phyloP scores from a whole-genome alignment of 2,329 filamentous ascomycete genomes.

The Aspergillus texensis region DNA sequence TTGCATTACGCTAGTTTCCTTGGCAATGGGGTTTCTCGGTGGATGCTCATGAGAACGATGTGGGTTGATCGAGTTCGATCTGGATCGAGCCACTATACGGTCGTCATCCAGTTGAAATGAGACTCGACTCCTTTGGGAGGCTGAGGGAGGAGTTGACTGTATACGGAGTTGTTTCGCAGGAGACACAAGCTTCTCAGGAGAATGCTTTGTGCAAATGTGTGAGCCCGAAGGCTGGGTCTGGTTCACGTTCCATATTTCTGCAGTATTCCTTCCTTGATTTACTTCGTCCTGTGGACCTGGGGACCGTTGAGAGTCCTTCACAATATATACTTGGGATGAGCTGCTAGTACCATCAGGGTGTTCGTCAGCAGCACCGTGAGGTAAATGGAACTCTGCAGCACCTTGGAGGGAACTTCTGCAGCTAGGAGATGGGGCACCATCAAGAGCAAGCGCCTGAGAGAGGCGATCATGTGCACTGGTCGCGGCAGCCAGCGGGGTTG shows the following conservation, averaged over 20 bases:
- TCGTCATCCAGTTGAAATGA: constrained; percentile 9
- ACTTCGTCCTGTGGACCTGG: constrained; percentile 21
- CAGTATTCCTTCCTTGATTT: neutral
- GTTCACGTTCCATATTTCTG: constrained; percentile 9
- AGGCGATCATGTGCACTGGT: constrained; percentile 41
- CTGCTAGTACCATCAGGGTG: constrained; percentile 14
- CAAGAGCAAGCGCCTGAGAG: constrained; percentile 39
- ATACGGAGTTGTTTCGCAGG: constrained; percentile 19
- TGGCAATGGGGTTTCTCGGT: constrained; percentile 10
- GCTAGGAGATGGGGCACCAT: constrained; percentile 22
- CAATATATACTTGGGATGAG: constrained; percentile 37
- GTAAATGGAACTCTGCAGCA: constrained; percentile 2
- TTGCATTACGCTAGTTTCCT: constrained; percentile 12
- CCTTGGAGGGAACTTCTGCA: constrained; percentile 1
- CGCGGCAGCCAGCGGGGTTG: constrained; percentile 32
- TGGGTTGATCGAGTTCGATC: constrained; percentile 15
- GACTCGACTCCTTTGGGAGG: constrained; percentile 18
- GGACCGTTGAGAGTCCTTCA: constrained; percentile 42
- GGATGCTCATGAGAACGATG: constrained; percentile 10
- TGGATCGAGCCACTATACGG: constrained; percentile 9
- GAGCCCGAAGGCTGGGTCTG: constrained; percentile 1
- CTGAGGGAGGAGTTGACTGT: constrained; percentile 29
- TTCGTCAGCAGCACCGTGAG: constrained; percentile 9
- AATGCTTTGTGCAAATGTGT: constrained; percentile 14
- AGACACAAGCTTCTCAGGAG: constrained; percentile 6